A percentile compares a stretch with the other conserved stretches of the same genome.
Evolutionary conservation across 495 filamentous ascomycete species (phyloP).

Genomic region (Podospora tetraspora): DNA sequence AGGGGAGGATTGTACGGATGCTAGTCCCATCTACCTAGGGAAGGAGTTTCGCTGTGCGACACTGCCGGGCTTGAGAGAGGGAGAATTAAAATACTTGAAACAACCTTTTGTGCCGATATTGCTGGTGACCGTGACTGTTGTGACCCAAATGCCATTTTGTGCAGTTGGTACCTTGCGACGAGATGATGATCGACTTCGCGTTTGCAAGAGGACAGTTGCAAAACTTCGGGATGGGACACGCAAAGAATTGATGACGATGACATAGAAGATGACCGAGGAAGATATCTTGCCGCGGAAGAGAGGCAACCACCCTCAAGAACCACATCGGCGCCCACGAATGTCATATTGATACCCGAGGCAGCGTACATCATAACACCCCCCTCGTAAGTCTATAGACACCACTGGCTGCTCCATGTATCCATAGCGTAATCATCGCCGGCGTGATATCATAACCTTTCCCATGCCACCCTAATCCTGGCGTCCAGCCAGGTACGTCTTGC

Average conservation of each 20-base stretch:
- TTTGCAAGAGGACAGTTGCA: no score
- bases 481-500: slow-evolving; percentile 50
- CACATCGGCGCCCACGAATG: neutral
- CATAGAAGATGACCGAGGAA: no score
- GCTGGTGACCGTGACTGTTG: neutral
- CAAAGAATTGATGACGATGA: no score
- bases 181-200: no score
- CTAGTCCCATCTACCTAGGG: no score
- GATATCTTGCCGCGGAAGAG: no score
- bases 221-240: no score
- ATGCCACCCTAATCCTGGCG: slow-evolving; percentile 8
- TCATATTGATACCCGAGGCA: neutral
- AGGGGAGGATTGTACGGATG: no score
- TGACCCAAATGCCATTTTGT: no score
- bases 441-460: neutral
- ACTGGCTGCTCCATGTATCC: neutral
- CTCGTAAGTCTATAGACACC: neutral
- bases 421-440: neutral
- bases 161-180: no score
- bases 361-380: neutral
- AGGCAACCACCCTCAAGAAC: neutral
- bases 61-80: neutral
- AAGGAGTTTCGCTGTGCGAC: neutral
- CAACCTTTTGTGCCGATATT: neutral
- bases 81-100: neutral